Conservation (phyloP, 1,284 basidiomycete genomes). For the Golubevia pallescens region DNA sequence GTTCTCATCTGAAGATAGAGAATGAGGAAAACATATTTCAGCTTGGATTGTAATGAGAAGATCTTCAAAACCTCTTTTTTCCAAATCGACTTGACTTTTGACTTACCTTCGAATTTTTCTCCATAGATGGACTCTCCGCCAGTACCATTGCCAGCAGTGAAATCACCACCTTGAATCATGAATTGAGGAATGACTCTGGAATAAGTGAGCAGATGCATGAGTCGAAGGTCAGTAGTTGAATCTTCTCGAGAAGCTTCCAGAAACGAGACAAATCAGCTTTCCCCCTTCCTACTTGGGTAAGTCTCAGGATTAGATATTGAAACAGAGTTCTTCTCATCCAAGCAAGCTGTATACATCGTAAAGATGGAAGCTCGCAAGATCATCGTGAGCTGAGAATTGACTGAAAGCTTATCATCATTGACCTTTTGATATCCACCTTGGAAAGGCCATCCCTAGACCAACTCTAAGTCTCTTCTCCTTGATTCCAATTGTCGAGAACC, state of each 20-base stretch:
- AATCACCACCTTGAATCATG: slow-evolving; percentile 64
- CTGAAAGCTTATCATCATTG: too few species aligned
- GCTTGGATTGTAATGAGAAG: background rate
- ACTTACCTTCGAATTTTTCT: slow-evolving; percentile 57
- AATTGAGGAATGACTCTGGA: slow-evolving; percentile 37
- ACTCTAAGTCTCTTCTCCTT: too few species aligned
- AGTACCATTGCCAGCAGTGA: slow-evolving; percentile 56
- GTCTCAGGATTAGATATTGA: background rate
- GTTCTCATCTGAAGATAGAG: slow-evolving; percentile 40
- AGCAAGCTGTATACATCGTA: background rate
- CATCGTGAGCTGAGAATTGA: too few species aligned
- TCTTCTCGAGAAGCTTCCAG: too few species aligned
- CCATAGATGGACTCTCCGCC: slow-evolving; percentile 62
- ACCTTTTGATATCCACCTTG: too few species aligned
- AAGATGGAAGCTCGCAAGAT: too few species aligned
- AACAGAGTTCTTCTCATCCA: background rate
- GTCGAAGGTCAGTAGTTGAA: background rate
- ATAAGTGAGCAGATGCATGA: background rate
- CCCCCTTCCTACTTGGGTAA: background rate
- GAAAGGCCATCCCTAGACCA: too few species aligned
- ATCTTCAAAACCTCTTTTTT: slow-evolving; percentile 3
- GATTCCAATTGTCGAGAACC: too few species aligned
- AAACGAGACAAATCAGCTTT: background rate
- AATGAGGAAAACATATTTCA: background rate
- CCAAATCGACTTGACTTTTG: too few species aligned